Evolutionary conservation across 352 stramenopile genomes (phyloP).

Genomic region (Globisporangium splendens): DNA sequence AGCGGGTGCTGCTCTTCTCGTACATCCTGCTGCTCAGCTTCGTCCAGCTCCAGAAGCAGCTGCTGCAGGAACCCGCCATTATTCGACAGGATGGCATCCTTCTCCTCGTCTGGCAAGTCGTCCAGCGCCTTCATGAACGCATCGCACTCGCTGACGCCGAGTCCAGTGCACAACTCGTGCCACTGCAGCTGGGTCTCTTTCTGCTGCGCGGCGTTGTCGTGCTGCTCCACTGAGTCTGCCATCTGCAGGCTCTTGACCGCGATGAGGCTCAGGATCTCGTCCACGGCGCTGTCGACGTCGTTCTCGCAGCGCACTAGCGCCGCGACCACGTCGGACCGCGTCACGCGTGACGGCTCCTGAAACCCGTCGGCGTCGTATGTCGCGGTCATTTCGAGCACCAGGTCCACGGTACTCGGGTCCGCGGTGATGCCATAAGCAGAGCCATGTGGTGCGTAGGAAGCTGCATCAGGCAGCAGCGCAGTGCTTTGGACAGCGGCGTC

Average conservation of each 20-base stretch:
- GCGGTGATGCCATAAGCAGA: too few relatives aligned
- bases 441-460: too few relatives aligned
- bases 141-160: slow-evolving; percentile 48
- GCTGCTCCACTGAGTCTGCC: slow-evolving; percentile 26
- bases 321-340: slow-evolving; percentile 28
- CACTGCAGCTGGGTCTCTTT: slow-evolving; percentile 38
- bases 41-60: slow-evolving; percentile 50
- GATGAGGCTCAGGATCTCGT: slow-evolving; percentile 60
- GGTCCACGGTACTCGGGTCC: slow-evolving; percentile 17
- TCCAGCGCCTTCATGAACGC: slow-evolving; percentile 50
- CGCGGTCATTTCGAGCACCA: slow-evolving; percentile 52
- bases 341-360: slow-evolving; percentile 29
- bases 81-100: slow-evolving; percentile 32
- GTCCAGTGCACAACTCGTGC: slow-evolving; percentile 44
- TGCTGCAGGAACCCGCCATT: slow-evolving; percentile 68
- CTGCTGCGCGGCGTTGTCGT: slow-evolving; percentile 19
- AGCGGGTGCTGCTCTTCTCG: slow-evolving; percentile 39
- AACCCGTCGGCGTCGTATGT: slow-evolving; percentile 36
- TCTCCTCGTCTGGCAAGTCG: slow-evolving; percentile 37
- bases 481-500: too few relatives aligned
- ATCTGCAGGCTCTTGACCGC: slow-evolving; percentile 34
- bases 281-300: slow-evolving; percentile 48
- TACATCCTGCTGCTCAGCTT: slow-evolving; percentile 27
- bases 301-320: slow-evolving; percentile 29
- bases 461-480: too few relatives aligned